Conservation (phyloP, 495 filamentous ascomycete species). For the Astrocystis sublimbata region DNA sequence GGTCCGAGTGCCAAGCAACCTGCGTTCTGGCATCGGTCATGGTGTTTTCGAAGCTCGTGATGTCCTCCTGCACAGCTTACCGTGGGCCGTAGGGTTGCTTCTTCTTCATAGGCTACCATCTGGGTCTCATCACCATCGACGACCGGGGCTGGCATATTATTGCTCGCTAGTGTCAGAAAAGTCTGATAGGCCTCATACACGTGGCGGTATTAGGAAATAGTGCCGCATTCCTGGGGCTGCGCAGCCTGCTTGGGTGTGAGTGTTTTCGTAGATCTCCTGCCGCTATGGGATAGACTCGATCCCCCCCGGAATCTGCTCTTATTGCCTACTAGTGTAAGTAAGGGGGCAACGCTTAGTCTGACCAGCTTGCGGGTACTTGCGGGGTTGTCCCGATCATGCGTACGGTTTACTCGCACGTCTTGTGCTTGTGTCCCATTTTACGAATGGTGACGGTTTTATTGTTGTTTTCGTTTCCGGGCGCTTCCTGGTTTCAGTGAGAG, state of each 20-base stretch:
- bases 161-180: neutral
- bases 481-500: too few species aligned
- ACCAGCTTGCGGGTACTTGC: slow-evolving; percentile 1
- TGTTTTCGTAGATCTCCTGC: slow-evolving; percentile 5
- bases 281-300: slow-evolving; percentile 6
- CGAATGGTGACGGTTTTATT: too few species aligned
- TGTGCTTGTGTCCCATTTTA: neutral
- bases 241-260: neutral
- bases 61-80: neutral
- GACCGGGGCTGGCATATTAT: neutral
- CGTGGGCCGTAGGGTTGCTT: slow-evolving; percentile 3
- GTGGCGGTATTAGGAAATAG: neutral
- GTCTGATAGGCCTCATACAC: neutral
- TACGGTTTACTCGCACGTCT: neutral
- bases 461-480: too few species aligned
- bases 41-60: neutral
- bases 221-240: neutral
- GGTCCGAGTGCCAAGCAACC: neutral
- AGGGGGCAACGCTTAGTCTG: too few species aligned
- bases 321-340: neutral
- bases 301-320: slow-evolving; percentile 7
- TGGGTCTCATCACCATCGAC: neutral
- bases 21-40: neutral
- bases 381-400: neutral
- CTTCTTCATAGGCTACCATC: neutral